Conservation (phyloP, 805 yeast genomes). For the Yarrowia sp. region DNA sequence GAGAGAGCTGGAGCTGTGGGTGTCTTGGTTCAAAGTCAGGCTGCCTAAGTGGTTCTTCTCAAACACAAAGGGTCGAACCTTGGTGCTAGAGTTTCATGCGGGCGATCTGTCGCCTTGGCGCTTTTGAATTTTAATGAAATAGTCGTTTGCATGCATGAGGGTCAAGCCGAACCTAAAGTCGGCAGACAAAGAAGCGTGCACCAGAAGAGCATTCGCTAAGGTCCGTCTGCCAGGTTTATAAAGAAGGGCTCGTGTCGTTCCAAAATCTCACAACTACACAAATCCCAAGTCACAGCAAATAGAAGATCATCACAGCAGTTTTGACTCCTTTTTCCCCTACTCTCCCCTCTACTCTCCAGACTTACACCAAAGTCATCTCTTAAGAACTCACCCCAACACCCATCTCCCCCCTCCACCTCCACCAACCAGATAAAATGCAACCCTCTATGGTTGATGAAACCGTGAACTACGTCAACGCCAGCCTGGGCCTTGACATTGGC, state of each 20-base stretch:
- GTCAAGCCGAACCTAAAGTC: not conserved
- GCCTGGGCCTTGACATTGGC: slow-evolving; percentile 65
- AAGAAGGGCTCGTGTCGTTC: slow-evolving; percentile 19
- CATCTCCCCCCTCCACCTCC: not conserved
- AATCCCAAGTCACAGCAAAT: not conserved
- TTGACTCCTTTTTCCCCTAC: not conserved
- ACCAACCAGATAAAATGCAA: slow-evolving; percentile 8
- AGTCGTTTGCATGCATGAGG: slow-evolving; percentile 15
- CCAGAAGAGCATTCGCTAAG: slow-evolving; percentile 3
- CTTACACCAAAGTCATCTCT: slow-evolving; percentile 7
- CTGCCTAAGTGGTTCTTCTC: not conserved
- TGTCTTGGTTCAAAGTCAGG: slow-evolving; percentile 4
- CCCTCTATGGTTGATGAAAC: slow-evolving; percentile 54
- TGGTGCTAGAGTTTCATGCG: not conserved
- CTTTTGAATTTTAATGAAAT: not conserved
- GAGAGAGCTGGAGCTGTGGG: not conserved
- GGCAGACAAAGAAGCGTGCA: not conserved
- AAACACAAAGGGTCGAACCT: slow-evolving; percentile 3
- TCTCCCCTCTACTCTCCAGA: not conserved
- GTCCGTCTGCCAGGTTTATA: slow-evolving; percentile 14
- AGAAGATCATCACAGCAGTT: not conserved
- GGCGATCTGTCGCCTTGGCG: slow-evolving; percentile 19
- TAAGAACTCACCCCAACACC: slow-evolving; percentile 12
- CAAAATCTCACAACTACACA: not conserved
- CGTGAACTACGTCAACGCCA: slow-evolving; percentile 61